phyloP scores from a whole-genome alignment of 331 rosid species.

The Rosa hybrid region DNA sequence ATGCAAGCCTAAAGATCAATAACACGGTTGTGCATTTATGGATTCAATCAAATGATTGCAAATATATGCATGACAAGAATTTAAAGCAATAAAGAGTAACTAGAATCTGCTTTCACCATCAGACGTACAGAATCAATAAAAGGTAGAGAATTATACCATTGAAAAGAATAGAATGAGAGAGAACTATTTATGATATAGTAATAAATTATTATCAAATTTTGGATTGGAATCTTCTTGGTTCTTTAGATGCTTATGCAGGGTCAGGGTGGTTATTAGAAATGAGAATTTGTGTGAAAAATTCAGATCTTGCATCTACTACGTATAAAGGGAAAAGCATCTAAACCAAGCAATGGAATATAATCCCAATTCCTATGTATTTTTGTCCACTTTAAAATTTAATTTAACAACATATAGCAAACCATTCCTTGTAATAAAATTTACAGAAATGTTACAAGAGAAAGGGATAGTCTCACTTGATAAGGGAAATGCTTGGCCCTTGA shows the following conservation, averaged over 20 bases:
- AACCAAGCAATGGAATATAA: neutral
- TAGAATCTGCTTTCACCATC: neutral
- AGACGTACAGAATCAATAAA: too few species aligned
- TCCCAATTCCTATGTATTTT: neutral
- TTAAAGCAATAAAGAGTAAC: neutral
- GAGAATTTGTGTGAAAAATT: neutral
- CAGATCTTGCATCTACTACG: neutral
- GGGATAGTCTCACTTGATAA: slow-evolving; percentile 67
- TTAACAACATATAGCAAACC: neutral
- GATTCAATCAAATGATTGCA: neutral
- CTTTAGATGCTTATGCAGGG: neutral
- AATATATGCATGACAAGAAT: neutral
- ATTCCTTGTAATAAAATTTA: neutral
- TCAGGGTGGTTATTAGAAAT: neutral
- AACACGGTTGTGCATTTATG: neutral
- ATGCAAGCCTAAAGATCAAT: too few species aligned
- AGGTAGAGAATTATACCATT: too few species aligned
- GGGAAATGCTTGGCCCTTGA: slow-evolving; percentile 92
- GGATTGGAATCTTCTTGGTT: neutral
- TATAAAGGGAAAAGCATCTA: neutral
- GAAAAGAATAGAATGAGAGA: too few species aligned
- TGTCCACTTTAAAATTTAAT: neutral
- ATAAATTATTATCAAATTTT: too few species aligned
- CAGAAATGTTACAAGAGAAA: neutral
- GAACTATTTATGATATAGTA: neutral